phyloP scores from a whole-genome alignment of 2,329 filamentous ascomycete genomes.

The Botryotinia narcissicola region DNA sequence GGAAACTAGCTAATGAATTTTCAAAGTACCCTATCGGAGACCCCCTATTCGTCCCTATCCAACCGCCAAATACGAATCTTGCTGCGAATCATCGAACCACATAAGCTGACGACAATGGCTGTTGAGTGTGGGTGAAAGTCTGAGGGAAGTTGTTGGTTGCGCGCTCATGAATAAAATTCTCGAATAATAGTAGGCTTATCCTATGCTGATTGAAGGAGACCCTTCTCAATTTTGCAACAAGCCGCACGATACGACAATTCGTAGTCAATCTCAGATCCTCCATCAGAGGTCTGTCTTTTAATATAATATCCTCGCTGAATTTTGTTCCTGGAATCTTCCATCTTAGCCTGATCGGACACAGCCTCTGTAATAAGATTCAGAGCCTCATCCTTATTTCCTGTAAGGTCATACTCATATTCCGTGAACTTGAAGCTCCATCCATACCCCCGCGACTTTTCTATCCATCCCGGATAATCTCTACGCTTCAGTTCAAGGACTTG shows the following conservation, averaged over 20 bases:
- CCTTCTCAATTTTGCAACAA: not conserved
- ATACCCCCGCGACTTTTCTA: too few species aligned
- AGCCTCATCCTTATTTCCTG: not conserved
- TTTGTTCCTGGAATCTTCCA: rapidly evolving
- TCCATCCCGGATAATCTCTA: not conserved
- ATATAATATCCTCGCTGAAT: not conserved
- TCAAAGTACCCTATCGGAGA: not conserved
- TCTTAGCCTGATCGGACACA: not conserved
- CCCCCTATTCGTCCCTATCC: not conserved
- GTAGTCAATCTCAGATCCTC: not conserved
- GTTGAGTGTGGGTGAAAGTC: not conserved
- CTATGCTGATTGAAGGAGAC: not conserved
- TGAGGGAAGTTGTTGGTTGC: not conserved
- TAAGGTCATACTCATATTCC: not conserved
- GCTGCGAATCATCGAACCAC: not conserved
- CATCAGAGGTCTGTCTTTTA: not conserved
- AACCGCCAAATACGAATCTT: not conserved
- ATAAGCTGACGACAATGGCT: not conserved
- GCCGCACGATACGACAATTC: not conserved
- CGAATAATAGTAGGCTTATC: not conserved
- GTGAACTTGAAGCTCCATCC: not conserved
- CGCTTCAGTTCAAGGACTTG: too few species aligned
- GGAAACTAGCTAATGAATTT: not conserved
- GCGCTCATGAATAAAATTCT: not conserved
- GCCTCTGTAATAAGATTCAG: rapidly evolving